Conservation (phyloP, 495 filamentous ascomycete species). For the Filosporella fistucella region DNA sequence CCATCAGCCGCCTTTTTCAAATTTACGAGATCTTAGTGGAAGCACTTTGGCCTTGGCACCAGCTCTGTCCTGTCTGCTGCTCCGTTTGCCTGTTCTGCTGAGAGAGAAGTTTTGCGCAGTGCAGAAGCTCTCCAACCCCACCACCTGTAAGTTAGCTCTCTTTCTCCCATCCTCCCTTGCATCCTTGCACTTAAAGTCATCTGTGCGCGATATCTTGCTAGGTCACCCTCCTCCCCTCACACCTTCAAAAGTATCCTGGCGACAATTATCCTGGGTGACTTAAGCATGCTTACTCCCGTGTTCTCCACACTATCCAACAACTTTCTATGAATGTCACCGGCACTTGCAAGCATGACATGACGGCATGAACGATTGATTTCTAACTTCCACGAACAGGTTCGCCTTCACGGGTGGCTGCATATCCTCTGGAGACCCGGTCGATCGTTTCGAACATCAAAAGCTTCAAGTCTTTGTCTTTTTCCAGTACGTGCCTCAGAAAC, state of each 20-base stretch:
- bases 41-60: not conserved
- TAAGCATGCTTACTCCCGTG: constrained; percentile 10
- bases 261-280: constrained; percentile 6
- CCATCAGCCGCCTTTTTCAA: constrained; percentile 15
- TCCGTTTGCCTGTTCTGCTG: constrained; percentile 2
- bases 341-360: constrained; percentile 21
- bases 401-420: constrained; percentile 23
- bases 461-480: constrained; percentile 22
- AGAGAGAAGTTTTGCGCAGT: not conserved
- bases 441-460: constrained; percentile 18
- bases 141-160: constrained; percentile 13
- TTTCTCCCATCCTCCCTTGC: constrained; percentile 19
- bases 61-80: constrained; percentile 1
- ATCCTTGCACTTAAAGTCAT: constrained; percentile 16
- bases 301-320: constrained; percentile 3
- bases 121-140: constrained; percentile 6
- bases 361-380: constrained; percentile 15
- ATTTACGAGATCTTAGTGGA: constrained; percentile 3
- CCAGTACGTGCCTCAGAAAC: constrained; percentile 9
- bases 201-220: constrained; percentile 6
- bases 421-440: constrained; percentile 19
- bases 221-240: constrained; percentile 1
- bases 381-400: constrained; percentile 22
- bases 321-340: constrained; percentile 18
- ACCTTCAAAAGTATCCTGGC: too few relatives aligned